Evolutionary conservation across 1,284 basidiomycete species (phyloP), one percentile per base, ranked within the genome.

Genomic region (Pascua guehoae): DNA sequence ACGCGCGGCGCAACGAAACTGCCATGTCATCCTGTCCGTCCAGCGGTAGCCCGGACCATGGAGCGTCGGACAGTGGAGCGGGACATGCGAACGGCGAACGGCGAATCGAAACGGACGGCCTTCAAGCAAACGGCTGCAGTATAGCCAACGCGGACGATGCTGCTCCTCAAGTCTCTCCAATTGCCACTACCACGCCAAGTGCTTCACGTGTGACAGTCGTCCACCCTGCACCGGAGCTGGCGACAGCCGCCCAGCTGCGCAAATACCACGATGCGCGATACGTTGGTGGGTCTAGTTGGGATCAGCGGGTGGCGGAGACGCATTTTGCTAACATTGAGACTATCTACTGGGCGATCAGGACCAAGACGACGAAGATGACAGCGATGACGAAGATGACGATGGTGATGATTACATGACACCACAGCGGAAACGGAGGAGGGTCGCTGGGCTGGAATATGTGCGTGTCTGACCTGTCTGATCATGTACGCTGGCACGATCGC

Each of bases 371-470:
- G 40, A 16, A 10, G 44, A 46, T 17, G 36, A 18, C 0, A 4
- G 9, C 17, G n/a, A 18, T 9, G 47, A 49, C 8, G 49, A 52
- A 5, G 49, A 68, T 15, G 61, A 60, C 8, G 16, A 41, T 18
- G 41, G 2, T 0, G 24, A 32, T 7, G 24, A 32, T 32, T 32
- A 32, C 7, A 7, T 7, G 24, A 32, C 24, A 32, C 72, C 70
- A 37, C 65, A 68, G 14, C 48, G 53, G 42, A 70, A 70, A 49
- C 56, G 68, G 8, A 51, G 49, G 8, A 61, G 62, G 44, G 63
- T 17, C 80, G 83, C 54, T 85, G 61, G 88, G 2, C 77, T 90
- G 5, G 85, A 88, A 72, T 85, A 89, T 70, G 85, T 85, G 69
- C 46, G 78, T 58, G 61, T 52, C 0, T 7, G 36, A 32, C 4